Base-by-base conservation (phyloP, 139 green algal species). In the Eudorina sp. region DNA sequence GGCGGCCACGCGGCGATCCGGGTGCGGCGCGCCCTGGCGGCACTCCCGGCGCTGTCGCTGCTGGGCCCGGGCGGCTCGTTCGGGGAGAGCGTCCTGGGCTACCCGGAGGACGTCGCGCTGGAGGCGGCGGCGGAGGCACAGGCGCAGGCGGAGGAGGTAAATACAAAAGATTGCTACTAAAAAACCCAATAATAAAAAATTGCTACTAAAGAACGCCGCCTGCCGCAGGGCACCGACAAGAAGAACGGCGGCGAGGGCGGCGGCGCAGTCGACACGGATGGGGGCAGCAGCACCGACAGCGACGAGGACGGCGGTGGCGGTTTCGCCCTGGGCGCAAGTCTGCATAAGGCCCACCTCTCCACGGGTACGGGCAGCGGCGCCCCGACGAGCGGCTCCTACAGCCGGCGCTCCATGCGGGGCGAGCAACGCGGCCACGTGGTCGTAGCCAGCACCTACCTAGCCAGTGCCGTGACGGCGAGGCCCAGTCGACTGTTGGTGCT, bases 51-150 rank as follows among this genome's bases (percentile, higher is more conserved):
- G 64, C 43, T 87, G n/a, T 41, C 46, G 62, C 64, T 87, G 43
- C 43, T 87, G 29, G 81, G 81, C 0, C 81, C 81, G 2, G 81
- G 81, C 4, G 81, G 81, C 19, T 68, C 64, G 9, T 68, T 87
- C 16, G 81, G 81, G 0, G 81, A 87, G 25, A 41, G 81, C 31
- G 81, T 78, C 41, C 60, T 87, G 16, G 81, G 81, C 1, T 87
- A 79, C 46, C 64, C 81, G 29, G 80, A 62, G 31, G 80, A 86
- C 40, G 34, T 64, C 13, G 60, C 51, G 19, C n/a, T 31, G 21
- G 19, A 21, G 76, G 76, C 36, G 53, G 53, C 25, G 36, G 76
- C 40, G 23, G 48, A 9, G 11, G 48, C 48, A 31, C 46, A 45
- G 75, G 62, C 9, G 29, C 8, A 9, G 48, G 11, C 13, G 48